Evolutionary conservation across 2,329 filamentous ascomycete genomes (phyloP).

Genomic region (Tothia fuscella): DNA sequence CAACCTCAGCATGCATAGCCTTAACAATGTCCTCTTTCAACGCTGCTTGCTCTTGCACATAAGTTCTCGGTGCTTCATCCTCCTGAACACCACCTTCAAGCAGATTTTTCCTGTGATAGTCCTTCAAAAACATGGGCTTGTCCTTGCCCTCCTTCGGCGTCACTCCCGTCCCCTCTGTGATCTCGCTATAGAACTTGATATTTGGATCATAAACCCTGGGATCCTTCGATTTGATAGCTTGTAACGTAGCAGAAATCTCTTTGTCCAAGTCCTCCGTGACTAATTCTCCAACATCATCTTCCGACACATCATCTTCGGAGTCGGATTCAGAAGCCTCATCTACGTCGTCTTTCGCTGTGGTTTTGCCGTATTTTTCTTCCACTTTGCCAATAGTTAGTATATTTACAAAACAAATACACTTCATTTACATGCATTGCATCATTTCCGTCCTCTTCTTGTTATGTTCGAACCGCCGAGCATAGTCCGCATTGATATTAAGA

Average conservation of each 20-base stretch:
- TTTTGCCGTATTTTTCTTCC: slow-evolving; percentile 71
- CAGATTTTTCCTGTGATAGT: slow-evolving; percentile 90
- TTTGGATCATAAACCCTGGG: slow-evolving; percentile 78
- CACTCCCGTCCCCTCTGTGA: slow-evolving; percentile 36
- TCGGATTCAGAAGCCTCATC: slow-evolving; percentile 47
- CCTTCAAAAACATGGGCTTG: slow-evolving; percentile 72
- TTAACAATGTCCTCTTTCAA: slow-evolving; percentile 67
- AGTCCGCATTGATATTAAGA: slow-evolving; percentile 82
- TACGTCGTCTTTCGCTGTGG: slow-evolving; percentile 17
- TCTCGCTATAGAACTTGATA: slow-evolving; percentile 62
- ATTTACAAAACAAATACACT: background rate
- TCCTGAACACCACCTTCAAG: slow-evolving; percentile 55
- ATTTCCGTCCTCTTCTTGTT: slow-evolving; percentile 94
- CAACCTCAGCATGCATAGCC: slow-evolving; percentile 59
- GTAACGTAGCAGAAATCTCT: slow-evolving; percentile 75
- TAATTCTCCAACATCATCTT: slow-evolving; percentile 83
- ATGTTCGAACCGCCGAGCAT: slow-evolving; percentile 79
- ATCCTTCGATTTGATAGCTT: slow-evolving; percentile 82
- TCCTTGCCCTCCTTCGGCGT: slow-evolving; percentile 45
- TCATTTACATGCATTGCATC: slow-evolving; percentile 45
- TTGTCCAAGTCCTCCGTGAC: slow-evolving; percentile 75
- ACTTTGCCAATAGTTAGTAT: slow-evolving; percentile 42
- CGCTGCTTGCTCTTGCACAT: slow-evolving; percentile 77
- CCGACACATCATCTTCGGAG: slow-evolving; percentile 58
- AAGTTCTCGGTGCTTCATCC: slow-evolving; percentile 47